Conservation (phyloP, 179 eudicot species). For the Pouteria campechiana region DNA sequence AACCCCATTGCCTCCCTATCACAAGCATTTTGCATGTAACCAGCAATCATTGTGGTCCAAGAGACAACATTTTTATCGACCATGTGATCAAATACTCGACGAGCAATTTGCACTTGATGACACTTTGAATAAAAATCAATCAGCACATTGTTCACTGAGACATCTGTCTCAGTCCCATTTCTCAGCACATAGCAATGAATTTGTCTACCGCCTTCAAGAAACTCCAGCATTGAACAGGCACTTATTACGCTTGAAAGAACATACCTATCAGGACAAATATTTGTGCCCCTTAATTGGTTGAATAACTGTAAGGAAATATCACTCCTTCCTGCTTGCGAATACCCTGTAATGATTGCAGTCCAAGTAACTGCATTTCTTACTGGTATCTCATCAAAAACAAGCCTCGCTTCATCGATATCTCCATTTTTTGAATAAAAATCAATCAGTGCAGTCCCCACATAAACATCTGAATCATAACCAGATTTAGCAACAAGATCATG, state of each 20-base stretch:
- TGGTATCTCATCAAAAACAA: constrained; percentile 32
- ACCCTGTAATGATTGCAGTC: constrained; percentile 52
- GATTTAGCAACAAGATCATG: constrained; percentile 35
- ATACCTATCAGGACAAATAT: constrained; percentile 46
- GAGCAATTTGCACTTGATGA: constrained; percentile 32
- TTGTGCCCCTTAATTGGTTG: constrained; percentile 20
- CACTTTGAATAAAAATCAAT: constrained; percentile 59
- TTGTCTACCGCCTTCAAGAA: constrained; percentile 49
- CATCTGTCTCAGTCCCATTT: constrained; percentile 35
- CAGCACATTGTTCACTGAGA: constrained; percentile 36
- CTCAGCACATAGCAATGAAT: constrained; percentile 50
- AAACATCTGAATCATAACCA: constrained; percentile 36
- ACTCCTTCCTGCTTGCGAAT: constrained; percentile 34
- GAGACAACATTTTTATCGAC: constrained; percentile 34
- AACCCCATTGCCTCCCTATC: constrained; percentile 36
- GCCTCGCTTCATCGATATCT: constrained; percentile 29
- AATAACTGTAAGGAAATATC: constrained; percentile 43
- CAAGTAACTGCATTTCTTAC: constrained; percentile 45
- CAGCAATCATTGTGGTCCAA: constrained; percentile 72
- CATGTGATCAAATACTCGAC: constrained; percentile 36
- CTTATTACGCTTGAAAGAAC: constrained; percentile 41
- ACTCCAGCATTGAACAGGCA: constrained; percentile 43
- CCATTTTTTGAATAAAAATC: constrained; percentile 45
- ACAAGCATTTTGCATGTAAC: constrained; percentile 57
- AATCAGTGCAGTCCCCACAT: constrained; percentile 49